These are phyloP conservation scores for Ceratobasidium sp. DNA, from an alignment of 1,284 basidiomycete genomes.

Conservation along the genomic window DNA sequence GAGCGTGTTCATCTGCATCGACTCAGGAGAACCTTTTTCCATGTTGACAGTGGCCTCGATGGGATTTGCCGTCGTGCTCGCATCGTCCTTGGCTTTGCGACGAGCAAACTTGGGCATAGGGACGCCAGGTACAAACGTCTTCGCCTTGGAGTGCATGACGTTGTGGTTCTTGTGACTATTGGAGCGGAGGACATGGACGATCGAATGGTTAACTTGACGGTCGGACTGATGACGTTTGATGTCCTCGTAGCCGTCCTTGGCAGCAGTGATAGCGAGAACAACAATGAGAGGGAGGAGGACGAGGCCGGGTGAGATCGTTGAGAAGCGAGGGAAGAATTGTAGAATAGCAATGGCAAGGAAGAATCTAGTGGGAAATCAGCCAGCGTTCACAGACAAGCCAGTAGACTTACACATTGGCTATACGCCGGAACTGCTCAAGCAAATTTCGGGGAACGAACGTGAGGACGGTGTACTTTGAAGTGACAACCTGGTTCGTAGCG, in stretches of 20 bases:
- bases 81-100: constrained; percentile 82
- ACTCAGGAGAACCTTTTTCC: constrained; percentile 57
- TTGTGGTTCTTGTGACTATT: constrained; percentile 74
- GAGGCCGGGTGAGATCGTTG: constrained; percentile 86
- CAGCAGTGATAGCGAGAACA: constrained; percentile 89
- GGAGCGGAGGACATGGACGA: constrained; percentile 85
- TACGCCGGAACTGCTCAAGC: constrained; percentile 89
- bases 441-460: constrained; percentile 96
- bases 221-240: constrained; percentile 89
- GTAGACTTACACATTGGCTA: constrained; percentile 96
- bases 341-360: too few relatives aligned
- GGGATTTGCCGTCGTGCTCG: constrained; percentile 66
- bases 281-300: constrained; percentile 90
- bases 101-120: constrained; percentile 89
- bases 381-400: constrained; percentile 88
- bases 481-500: constrained; percentile 89
- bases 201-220: constrained; percentile 92
- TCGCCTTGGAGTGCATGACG: constrained; percentile 76
- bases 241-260: constrained; percentile 97
- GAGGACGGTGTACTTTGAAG: constrained; percentile 91
- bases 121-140: constrained; percentile 74
- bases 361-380: too few relatives aligned
- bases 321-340: constrained; percentile 91
- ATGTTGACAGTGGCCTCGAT: constrained; percentile 22
- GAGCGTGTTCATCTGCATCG: constrained; percentile 43